Base-by-base conservation (phyloP, 805 yeast species). In the Nakazawaea holstii region DNA sequence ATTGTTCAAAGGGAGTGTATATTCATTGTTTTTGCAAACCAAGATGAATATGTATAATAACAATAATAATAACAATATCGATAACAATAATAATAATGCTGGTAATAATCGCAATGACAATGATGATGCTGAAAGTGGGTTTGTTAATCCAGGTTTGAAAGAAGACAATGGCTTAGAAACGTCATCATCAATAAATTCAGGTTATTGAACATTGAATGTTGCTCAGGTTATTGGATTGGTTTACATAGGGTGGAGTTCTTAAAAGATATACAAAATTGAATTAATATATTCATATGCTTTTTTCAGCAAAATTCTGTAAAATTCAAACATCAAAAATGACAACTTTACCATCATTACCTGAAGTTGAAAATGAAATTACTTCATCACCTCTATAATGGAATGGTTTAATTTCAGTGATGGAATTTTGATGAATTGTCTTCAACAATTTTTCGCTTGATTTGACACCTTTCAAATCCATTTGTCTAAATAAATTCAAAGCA, bases 381-480 rank as follows among this genome's bases (percentile, higher is more conserved):
- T 73, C 73, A 32, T 67, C 69, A 6, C 41, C 43, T 14, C 29
- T 27, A 49, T 68, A 76, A 47, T 69, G 68, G 53, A 66, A 79
- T 35, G 79, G 69, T 55, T 80, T 74, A 47, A 92, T 65, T 43
- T 80, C 76, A 46, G 85, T 79, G 61, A 94, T 84, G 32, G 97
- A 83, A 68, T 92, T 94, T 68, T 91, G 97, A 69, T 94, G 98
- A 50, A 87, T 78, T 13, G 96, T 89, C 45, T 76, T 76, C 65
- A 85, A 73, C 35, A 70, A 74, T 35, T 73, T 70, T 45, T 68
- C 66, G 46, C 64, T 62, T 29, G 63, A 63, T 48, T 66, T 72
- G 49, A 87, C 78, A 50, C 99, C 99, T 73, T 90, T 94, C 64
- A 92, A 77, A 68, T 94, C 99, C 76, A 94, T 72, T 66, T 92